Conservation (phyloP, 2,329 filamentous ascomycete species). For the Zymoseptoria passerinii region DNA sequence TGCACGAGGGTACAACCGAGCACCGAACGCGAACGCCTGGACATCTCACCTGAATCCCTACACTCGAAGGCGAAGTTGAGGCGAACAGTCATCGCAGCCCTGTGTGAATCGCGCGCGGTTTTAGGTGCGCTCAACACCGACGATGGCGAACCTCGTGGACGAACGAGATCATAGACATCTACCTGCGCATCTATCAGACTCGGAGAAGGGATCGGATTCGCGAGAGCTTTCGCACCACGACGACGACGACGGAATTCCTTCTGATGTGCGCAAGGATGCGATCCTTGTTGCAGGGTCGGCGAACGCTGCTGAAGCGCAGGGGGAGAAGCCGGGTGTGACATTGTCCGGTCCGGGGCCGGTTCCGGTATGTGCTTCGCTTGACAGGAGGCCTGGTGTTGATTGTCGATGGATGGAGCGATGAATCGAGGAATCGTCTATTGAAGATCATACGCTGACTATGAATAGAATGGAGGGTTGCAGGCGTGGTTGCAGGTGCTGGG, state of each 20-base stretch:
- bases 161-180: background rate
- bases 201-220: background rate
- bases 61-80: background rate
- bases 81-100: no score
- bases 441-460: background rate
- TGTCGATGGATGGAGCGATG: background rate
- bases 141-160: background rate
- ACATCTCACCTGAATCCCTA: no score
- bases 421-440: background rate
- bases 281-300: no score
- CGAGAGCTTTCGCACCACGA: background rate
- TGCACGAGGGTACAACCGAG: background rate
- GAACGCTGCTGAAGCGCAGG: background rate
- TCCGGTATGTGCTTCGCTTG: background rate
- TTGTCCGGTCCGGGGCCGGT: background rate
- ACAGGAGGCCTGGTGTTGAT: background rate
- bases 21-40: background rate
- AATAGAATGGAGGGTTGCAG: slow-evolving; percentile 33
- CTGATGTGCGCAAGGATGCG: background rate
- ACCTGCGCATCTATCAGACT: background rate
- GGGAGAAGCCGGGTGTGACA: background rate
- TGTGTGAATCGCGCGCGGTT: background rate
- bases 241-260: background rate
- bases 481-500: slow-evolving; percentile 44
- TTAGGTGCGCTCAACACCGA: background rate